Conservation (phyloP, 2,329 filamentous ascomycete genomes). For the Aspergillus ustus region DNA sequence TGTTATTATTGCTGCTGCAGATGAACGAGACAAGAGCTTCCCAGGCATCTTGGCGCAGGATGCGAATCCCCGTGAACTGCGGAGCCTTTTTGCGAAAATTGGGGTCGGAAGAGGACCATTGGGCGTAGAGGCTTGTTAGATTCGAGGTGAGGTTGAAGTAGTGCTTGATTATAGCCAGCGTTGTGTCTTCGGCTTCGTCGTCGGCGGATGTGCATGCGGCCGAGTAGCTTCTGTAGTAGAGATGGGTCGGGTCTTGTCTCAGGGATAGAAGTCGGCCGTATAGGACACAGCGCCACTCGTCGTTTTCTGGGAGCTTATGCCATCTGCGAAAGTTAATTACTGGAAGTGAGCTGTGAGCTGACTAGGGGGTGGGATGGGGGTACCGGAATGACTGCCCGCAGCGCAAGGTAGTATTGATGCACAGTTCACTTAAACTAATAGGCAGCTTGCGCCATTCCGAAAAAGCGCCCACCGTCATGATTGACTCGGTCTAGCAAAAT, state of each 20-base stretch:
- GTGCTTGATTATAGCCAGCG: slow-evolving; percentile 72
- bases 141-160: slow-evolving; percentile 89
- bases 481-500: slow-evolving; percentile 1
- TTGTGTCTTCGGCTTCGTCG: slow-evolving; percentile 58
- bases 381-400: slow-evolving; percentile 91
- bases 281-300: slow-evolving; percentile 90
- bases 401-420: slow-evolving; percentile 89
- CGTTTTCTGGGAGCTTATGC: slow-evolving; percentile 72
- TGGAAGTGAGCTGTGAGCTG: slow-evolving; percentile 3
- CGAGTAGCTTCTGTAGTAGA: slow-evolving; percentile 76
- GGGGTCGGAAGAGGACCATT: slow-evolving; percentile 83
- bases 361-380: slow-evolving; percentile 11
- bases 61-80: slow-evolving; percentile 86
- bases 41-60: slow-evolving; percentile 94
- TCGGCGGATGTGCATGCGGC: slow-evolving; percentile 12
- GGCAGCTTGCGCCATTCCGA: slow-evolving; percentile 88
- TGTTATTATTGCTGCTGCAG: slow-evolving; percentile 99
- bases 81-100: slow-evolving; percentile 90
- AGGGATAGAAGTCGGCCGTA: slow-evolving; percentile 83
- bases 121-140: slow-evolving; percentile 73
- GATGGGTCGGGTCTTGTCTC: slow-evolving; percentile 75
- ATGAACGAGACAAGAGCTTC: slow-evolving; percentile 93
- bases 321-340: slow-evolving; percentile 61
- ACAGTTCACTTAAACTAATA: slow-evolving; percentile 80
- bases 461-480: slow-evolving; percentile 53